phyloP scores from a whole-genome alignment of 345 rosid species.

The Corchorus capsularis region DNA sequence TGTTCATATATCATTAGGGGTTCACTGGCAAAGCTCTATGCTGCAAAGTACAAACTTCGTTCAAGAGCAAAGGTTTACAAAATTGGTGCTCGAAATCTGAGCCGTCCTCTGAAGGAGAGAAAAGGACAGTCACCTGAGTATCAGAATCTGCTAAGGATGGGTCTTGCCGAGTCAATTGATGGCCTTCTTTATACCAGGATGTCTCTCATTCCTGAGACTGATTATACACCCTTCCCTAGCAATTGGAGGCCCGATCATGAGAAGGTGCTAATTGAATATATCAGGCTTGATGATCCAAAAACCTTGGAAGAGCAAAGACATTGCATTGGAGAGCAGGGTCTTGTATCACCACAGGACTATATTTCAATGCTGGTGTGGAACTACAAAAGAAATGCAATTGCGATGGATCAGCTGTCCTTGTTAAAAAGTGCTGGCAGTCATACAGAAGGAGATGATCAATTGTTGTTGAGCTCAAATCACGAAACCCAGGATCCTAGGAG shows the following conservation, averaged over 20 bases:
- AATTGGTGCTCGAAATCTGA: constrained; percentile 61
- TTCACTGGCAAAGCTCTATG: constrained; percentile 93
- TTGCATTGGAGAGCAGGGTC: constrained; percentile 72
- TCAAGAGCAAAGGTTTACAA: constrained; percentile 94
- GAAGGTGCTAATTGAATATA: constrained; percentile 75
- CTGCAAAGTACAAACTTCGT: constrained; percentile 92
- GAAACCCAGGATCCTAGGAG: constrained; percentile 28
- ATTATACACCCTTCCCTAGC: constrained; percentile 81
- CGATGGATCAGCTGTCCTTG: constrained; percentile 66
- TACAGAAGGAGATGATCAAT: constrained; percentile 36
- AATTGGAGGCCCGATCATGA: constrained; percentile 94
- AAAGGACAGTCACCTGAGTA: constrained; percentile 91
- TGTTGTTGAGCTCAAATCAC: constrained; percentile 40
- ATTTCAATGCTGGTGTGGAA: constrained; percentile 96
- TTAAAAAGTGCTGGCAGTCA: constrained; percentile 27
- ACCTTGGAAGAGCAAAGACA: constrained; percentile 73
- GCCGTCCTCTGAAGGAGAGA: constrained; percentile 86
- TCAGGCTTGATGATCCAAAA: constrained; percentile 71
- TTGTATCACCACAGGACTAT: constrained; percentile 90
- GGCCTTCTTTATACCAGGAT: constrained; percentile 92
- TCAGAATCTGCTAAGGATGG: constrained; percentile 85
- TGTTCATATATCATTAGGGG: constrained; percentile 89
- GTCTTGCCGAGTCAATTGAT: constrained; percentile 85
- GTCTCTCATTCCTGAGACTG: constrained; percentile 94
- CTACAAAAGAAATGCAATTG: constrained; percentile 81